Evolutionary conservation across 345 rosid species (phyloP).

Genomic region (Sisymbrium irio): DNA sequence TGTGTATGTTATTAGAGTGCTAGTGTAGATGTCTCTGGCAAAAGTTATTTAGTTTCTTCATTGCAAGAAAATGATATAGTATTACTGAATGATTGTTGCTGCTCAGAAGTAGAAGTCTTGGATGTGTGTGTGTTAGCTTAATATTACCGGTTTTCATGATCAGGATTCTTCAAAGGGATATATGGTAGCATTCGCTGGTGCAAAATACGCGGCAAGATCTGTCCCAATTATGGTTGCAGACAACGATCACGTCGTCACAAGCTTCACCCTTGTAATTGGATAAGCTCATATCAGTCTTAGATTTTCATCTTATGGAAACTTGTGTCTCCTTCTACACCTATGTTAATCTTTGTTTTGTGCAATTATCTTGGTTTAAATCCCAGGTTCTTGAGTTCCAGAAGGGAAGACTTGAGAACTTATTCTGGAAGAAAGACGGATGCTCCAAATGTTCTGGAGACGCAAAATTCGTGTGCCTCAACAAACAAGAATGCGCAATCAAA

Average conservation of each 20-base stretch:
- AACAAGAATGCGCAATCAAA: conserved; percentile 78
- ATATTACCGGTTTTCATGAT: not conserved
- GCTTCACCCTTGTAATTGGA: conserved; percentile 85
- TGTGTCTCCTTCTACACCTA: not conserved
- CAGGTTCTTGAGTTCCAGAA: conserved; percentile 92
- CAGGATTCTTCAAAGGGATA: conserved; percentile 73
- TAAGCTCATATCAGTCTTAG: conserved; percentile 2
- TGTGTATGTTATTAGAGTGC: not conserved
- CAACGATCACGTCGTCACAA: conserved; percentile 61
- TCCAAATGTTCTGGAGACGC: conserved; percentile 63
- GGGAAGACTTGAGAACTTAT: conserved; percentile 89
- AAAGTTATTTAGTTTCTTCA: not conserved
- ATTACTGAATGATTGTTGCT: not conserved
- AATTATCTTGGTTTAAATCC: not conserved
- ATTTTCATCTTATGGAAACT: not conserved
- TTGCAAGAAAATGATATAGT: not conserved
- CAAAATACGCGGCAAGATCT: conserved; percentile 96
- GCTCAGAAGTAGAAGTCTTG: not conserved
- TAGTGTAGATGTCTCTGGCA: not conserved
- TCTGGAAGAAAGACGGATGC: conserved; percentile 97
- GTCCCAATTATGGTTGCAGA: conserved; percentile 78
- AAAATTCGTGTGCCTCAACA: conserved; percentile 73
- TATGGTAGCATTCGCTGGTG: conserved; percentile 99
- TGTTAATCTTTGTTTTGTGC: not conserved
- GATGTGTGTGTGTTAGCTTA: conserved; percentile 1